Percentiles rank a stretch among this genome's conserved stretches.
These are phyloP conservation scores for Diaporthe aspalathi DNA, from an alignment of 2,329 filamentous ascomycete species.

Conservation along the genomic window DNA sequence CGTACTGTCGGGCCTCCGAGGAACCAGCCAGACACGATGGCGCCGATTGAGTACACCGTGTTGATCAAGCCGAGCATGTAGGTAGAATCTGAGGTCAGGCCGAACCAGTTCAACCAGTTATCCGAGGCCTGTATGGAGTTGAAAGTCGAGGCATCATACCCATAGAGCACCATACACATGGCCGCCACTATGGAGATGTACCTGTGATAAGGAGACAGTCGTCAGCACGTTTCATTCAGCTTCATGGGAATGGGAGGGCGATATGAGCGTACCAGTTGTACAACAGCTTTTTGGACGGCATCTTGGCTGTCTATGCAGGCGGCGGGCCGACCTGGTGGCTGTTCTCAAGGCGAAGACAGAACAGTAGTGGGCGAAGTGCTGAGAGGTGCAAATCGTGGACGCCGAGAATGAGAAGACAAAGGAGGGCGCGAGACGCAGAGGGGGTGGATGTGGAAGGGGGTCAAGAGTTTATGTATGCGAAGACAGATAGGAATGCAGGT, in stretches of 20 bases:
- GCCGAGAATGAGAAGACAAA: background rate
- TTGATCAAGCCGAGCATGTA: conserved; percentile 67
- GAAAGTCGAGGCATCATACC: conserved; percentile 80
- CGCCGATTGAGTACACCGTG: conserved; percentile 77
- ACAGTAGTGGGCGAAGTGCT: background rate
- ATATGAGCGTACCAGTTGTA: conserved; percentile 44
- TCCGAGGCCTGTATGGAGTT: conserved; percentile 77
- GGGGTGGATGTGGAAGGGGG: background rate
- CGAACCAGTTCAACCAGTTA: conserved; percentile 75
- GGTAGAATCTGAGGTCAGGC: conserved; percentile 52
- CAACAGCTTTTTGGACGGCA: conserved; percentile 43
- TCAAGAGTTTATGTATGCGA: conserved; percentile 26
- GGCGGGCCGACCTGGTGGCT: conserved; percentile 29
- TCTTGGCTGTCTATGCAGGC: conserved; percentile 40
- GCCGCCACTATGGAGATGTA: conserved; percentile 77
- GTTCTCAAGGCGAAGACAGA: background rate
- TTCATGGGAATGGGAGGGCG: background rate
- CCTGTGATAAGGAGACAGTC: conserved; percentile 50
- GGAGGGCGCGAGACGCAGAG: background rate
- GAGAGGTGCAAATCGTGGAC: background rate
- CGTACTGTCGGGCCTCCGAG: conserved; percentile 69
- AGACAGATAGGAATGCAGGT: background rate
- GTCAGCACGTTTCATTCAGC: background rate
- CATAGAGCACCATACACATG: conserved; percentile 80
- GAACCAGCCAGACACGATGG: conserved; percentile 77